Base-by-base conservation (phyloP, 129 eudicot genomes). In the Glebionis coronaria region DNA sequence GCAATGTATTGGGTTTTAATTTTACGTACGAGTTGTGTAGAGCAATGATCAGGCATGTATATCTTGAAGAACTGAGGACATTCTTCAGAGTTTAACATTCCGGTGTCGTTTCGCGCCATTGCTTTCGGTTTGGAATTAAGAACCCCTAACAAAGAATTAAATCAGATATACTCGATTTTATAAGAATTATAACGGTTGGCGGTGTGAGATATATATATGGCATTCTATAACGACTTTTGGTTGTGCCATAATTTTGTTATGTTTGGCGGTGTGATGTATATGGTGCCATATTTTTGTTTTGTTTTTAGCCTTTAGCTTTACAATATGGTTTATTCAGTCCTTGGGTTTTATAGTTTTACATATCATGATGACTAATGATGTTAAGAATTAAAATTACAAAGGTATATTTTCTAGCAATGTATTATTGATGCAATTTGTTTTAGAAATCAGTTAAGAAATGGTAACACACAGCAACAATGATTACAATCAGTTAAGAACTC, bases 41-140 rank as follows among this genome's bases (percentile, higher is more conserved):
- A 67, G 79, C 68, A 67, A 58, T 75, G 73, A 13, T 25, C 46
- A 59, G 74, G 79, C 73, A 67, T 53, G 38, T 57, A 75, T 19
- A 75, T 19, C 73, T 75, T 75, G 79, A 75, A 75, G 53, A 72
- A 67, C 38, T 71, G 78, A 53, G 52, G 72, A 4, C 21, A 65
- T 20, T 65, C 49, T 49, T 71, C 77, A 18, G 69, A 71, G 25
- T 56, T 64, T 23, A 21, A 3, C 20, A 38, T 29, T 47, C 44
- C 29, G 9, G 51, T 59, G 5, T 29, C 18, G 21, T 46, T 4
- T 70, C 64, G 63, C 64, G 42, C 77, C 81, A 64, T 77, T 63
- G 54, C 63, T 6, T 74, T 20, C 2, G 20, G 28, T 38, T 56
- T 40, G 12, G 27, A 21, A 56, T 13, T 47, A 31, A 45, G 2